A percentile compares a stretch with the other conserved stretches of the same genome.
These are phyloP conservation scores for Neocucurbitaria cava DNA, from an alignment of 2,329 filamentous ascomycete genomes.

Conservation along the genomic window DNA sequence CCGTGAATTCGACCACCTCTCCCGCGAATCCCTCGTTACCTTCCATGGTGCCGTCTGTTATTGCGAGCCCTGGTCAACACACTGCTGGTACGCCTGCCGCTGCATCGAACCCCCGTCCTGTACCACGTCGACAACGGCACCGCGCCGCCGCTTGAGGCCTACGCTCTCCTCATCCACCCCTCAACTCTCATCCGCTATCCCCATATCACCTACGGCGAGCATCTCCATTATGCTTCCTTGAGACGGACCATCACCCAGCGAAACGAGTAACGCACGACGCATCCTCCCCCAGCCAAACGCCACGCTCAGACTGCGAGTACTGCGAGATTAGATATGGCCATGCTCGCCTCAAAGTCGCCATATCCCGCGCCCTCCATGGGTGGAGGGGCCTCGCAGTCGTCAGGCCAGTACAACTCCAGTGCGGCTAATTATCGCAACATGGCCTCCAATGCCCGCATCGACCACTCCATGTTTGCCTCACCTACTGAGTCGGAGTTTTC, in stretches of 20 bases:
- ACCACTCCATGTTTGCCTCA: conserved; percentile 71
- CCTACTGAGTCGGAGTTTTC: conserved; percentile 94
- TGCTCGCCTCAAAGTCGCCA: conserved; percentile 77
- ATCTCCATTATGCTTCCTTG: conserved; percentile 25
- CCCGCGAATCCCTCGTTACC: background rate
- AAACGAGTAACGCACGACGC: conserved; percentile 4
- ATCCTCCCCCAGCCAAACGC: conserved; percentile 1
- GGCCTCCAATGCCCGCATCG: conserved; percentile 38
- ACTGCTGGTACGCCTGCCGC: conserved; percentile 8
- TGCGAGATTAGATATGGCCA: conserved; percentile 64
- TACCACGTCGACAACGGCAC: conserved; percentile 14
- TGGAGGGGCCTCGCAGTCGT: conserved; percentile 37
- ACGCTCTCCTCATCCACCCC: conserved; percentile 1
- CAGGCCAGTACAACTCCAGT: conserved; percentile 45
- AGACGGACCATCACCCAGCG: conserved; percentile 8
- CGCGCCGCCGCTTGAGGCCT: conserved; percentile 17
- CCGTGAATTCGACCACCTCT: background rate
- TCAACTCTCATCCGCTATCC: background rate
- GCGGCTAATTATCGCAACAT: conserved; percentile 47
- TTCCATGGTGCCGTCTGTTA: conserved; percentile 1
- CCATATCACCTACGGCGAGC: conserved; percentile 1
- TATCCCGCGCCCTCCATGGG: conserved; percentile 65
- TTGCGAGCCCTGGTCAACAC: conserved; percentile 11
- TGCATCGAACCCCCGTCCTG: conserved; percentile 11
- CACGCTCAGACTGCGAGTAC: conserved; percentile 1